These are phyloP conservation scores for Naganishia kalamii DNA, from an alignment of 768 basidiomycete species.

Conservation along the genomic window DNA sequence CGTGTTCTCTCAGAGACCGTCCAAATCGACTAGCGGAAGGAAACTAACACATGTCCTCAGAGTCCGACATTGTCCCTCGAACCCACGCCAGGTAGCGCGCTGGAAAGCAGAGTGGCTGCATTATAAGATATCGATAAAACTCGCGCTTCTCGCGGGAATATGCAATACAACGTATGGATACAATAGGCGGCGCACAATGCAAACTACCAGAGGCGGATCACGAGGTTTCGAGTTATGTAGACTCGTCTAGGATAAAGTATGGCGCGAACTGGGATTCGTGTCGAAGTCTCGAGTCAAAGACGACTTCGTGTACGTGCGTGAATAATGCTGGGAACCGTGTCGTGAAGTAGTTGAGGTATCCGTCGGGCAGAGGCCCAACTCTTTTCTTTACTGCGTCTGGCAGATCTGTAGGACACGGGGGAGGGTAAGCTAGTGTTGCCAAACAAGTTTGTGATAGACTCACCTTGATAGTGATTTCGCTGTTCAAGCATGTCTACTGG, in stretches of 20 bases:
- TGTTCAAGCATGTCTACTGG: slow-evolving; percentile 18
- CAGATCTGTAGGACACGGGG: slow-evolving; percentile 53
- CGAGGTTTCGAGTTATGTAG: background rate
- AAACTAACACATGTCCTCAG: too few species aligned
- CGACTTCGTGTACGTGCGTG: slow-evolving; percentile 82
- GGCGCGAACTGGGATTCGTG: slow-evolving; percentile 82
- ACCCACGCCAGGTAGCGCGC: too few species aligned
- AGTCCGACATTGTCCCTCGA: too few species aligned
- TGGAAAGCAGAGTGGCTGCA: too few species aligned
- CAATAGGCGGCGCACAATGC: background rate
- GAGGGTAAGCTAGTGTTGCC: background rate
- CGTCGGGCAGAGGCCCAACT: slow-evolving; percentile 84
- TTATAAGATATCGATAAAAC: too few species aligned
- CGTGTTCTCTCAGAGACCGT: too few species aligned
- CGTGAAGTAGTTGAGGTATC: slow-evolving; percentile 89
- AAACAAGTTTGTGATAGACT: background rate
- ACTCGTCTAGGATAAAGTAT: slow-evolving; percentile 56
- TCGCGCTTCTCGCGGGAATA: background rate
- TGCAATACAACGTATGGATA: slow-evolving; percentile 8
- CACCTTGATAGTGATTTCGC: slow-evolving; percentile 89
- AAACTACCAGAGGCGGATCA: background rate
- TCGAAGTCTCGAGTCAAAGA: slow-evolving; percentile 64
- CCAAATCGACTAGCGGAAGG: too few species aligned
- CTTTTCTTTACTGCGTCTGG: slow-evolving; percentile 83
- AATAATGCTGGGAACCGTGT: slow-evolving; percentile 83